These are phyloP conservation scores for Ehretia macrophylla DNA, from an alignment of 257 asterid genomes.

Conservation along the genomic window DNA sequence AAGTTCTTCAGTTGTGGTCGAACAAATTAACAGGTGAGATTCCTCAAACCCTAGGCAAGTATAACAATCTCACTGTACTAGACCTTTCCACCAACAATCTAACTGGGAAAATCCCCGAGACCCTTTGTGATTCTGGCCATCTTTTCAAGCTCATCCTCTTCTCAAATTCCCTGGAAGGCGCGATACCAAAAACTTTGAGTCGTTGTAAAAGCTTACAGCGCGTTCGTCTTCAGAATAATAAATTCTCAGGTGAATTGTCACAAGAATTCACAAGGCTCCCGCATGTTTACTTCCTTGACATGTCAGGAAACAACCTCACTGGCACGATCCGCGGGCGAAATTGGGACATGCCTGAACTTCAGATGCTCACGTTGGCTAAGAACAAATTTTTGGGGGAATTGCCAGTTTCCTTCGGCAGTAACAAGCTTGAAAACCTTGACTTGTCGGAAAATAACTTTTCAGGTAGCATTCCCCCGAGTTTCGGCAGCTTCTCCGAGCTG, in stretches of 20 bases:
- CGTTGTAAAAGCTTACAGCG: slow-evolving; percentile 66
- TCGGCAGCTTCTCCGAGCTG: slow-evolving; percentile 45
- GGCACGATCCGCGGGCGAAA: slow-evolving; percentile 42
- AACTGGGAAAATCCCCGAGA: slow-evolving; percentile 60
- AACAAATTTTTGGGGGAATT: slow-evolving; percentile 47
- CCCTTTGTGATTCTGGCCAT: slow-evolving; percentile 41
- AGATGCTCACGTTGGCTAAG: slow-evolving; percentile 63
- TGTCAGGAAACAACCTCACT: slow-evolving; percentile 48
- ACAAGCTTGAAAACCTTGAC: slow-evolving; percentile 57
- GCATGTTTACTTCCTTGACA: slow-evolving; percentile 60
- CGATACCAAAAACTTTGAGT: slow-evolving; percentile 45
- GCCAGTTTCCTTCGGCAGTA: slow-evolving; percentile 54
- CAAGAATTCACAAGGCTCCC: slow-evolving; percentile 51
- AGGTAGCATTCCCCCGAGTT: slow-evolving; percentile 42
- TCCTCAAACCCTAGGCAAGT: slow-evolving; percentile 53
- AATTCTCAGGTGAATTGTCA: slow-evolving; percentile 46
- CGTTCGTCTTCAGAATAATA: slow-evolving; percentile 60
- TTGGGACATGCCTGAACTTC: slow-evolving; percentile 79
- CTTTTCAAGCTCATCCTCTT: slow-evolving; percentile 74
- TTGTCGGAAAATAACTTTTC: slow-evolving; percentile 58
- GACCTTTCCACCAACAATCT: slow-evolving; percentile 82
- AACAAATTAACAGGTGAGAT: slow-evolving; percentile 58
- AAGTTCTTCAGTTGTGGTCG: slow-evolving; percentile 80
- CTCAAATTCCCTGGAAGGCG: slow-evolving; percentile 63
- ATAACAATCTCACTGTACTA: slow-evolving; percentile 57